Evolutionary conservation across 176 grass and related monocot species (phyloP).

Genomic region (Canna indica): DNA sequence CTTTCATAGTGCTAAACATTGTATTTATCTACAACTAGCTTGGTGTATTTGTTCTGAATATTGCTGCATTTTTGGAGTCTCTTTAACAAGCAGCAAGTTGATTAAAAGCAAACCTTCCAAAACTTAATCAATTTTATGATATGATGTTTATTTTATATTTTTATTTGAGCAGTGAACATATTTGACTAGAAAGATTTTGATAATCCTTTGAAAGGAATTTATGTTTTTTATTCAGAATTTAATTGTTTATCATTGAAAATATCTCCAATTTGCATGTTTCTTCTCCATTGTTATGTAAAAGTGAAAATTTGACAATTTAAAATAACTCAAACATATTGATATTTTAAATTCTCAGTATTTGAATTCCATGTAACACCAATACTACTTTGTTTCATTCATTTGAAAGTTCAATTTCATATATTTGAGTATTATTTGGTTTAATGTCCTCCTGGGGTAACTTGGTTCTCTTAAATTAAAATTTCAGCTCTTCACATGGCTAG

Average conservation of each 20-base stretch:
- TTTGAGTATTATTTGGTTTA: conserved; percentile 3
- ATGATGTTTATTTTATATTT: background rate
- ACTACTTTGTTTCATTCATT: background rate
- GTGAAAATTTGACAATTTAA: no score
- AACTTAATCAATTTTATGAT: background rate
- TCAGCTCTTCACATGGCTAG: conserved; percentile 91
- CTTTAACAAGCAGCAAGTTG: background rate
- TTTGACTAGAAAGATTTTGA: background rate
- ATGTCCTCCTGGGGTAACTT: background rate
- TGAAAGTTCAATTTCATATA: background rate
- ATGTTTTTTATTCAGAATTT: background rate
- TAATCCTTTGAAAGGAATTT: background rate
- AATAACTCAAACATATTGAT: no score
- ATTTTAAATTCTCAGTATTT: background rate
- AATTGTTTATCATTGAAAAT: background rate
- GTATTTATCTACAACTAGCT: no score
- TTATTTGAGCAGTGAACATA: background rate
- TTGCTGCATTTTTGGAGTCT: no score
- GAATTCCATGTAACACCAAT: background rate
- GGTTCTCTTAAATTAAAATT: conserved; percentile 15
- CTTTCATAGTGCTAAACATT: no score
- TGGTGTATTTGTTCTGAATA: no score
- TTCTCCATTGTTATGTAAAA: no score
- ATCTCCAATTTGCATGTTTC: no score
- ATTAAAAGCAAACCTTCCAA: background rate